Percentiles rank a stretch among this genome's conserved stretches.
Evolutionary conservation across 2,329 filamentous ascomycete genomes (phyloP).

Genomic region (Penicillium glabrum): DNA sequence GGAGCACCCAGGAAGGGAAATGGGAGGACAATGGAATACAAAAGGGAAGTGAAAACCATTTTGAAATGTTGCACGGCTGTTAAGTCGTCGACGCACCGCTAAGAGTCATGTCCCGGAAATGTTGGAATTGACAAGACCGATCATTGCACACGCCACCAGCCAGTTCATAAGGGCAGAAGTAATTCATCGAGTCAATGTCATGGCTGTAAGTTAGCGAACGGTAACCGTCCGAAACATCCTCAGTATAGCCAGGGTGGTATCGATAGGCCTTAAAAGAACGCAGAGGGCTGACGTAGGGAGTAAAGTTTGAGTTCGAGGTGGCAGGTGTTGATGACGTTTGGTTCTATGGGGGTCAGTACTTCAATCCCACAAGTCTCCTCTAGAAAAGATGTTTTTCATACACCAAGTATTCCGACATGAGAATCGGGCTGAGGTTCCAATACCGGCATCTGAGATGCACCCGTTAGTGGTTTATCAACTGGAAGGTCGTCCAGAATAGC

Average conservation of each 20-base stretch:
- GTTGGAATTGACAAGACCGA: conserved; percentile 71
- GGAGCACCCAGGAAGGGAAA: neutral
- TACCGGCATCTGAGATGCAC: conserved; percentile 28
- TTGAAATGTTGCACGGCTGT: conserved; percentile 25
- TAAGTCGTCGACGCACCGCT: conserved; percentile 66
- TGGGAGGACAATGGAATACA: conserved; percentile 3
- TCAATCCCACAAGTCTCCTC: conserved; percentile 7
- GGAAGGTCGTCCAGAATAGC: conserved; percentile 22
- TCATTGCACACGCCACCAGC: conserved; percentile 73
- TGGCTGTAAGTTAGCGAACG: conserved; percentile 93
- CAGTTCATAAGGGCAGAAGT: conserved; percentile 75
- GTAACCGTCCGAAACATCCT: conserved; percentile 71
- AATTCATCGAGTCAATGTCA: conserved; percentile 73
- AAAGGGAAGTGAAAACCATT: conserved; percentile 24
- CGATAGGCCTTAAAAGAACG: conserved; percentile 83
- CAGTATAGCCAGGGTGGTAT: conserved; percentile 75
- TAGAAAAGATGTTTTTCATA: conserved; percentile 27
- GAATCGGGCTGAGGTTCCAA: conserved; percentile 20
- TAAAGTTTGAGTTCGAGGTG: conserved; percentile 38
- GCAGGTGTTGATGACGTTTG: conserved; percentile 13
- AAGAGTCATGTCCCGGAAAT: conserved; percentile 72
- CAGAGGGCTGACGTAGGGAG: conserved; percentile 80
- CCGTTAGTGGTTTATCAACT: conserved; percentile 33
- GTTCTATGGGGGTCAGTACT: conserved; percentile 34
- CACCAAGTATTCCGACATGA: conserved; percentile 32